These are phyloP conservation scores for Mediolabrus comicus DNA, from an alignment of 108 stramenopile species.

Conservation along the genomic window DNA sequence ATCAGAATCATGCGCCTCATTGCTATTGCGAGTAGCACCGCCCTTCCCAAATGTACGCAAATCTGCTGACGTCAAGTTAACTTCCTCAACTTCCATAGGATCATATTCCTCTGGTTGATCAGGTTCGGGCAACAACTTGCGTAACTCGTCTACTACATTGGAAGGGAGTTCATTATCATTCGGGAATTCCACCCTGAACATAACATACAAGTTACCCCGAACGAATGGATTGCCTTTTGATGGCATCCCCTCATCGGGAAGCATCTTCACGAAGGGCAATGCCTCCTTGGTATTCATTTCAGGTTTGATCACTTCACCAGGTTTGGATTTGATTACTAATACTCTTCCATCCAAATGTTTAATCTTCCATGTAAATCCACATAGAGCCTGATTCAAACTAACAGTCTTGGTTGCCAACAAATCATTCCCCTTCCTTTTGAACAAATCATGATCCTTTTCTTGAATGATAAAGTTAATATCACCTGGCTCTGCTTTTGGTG, in stretches of 20 bases:
- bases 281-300: slow-evolving; percentile 68
- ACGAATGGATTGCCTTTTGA: slow-evolving; percentile 89
- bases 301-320: slow-evolving; percentile 83
- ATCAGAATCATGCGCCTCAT: slow-evolving; percentile 77
- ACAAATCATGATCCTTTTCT: slow-evolving; percentile 92
- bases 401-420: slow-evolving; percentile 85
- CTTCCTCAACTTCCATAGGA: slow-evolving; percentile 88
- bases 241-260: slow-evolving; percentile 97
- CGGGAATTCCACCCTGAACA: slow-evolving; percentile 92
- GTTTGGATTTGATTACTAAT: slow-evolving; percentile 57
- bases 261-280: slow-evolving; percentile 83
- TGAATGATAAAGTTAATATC: slow-evolving; percentile 96
- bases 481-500: slow-evolving; percentile 87
- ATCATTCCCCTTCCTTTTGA: slow-evolving; percentile 94
- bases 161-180: slow-evolving; percentile 49
- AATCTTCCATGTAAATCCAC: slow-evolving; percentile 80
- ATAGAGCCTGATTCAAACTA: slow-evolving; percentile 90
- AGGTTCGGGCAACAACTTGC: slow-evolving; percentile 67
- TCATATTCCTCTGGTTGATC: slow-evolving; percentile 79
- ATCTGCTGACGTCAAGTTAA: slow-evolving; percentile 81
- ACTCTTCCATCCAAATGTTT: slow-evolving; percentile 77
- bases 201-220: slow-evolving; percentile 89
- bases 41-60: slow-evolving; percentile 91
- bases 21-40: slow-evolving; percentile 49
- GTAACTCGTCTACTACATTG: slow-evolving; percentile 59